Evolutionary conservation across 768 basidiomycete genomes (phyloP).

Genomic region (Boletus eberwhitei): DNA sequence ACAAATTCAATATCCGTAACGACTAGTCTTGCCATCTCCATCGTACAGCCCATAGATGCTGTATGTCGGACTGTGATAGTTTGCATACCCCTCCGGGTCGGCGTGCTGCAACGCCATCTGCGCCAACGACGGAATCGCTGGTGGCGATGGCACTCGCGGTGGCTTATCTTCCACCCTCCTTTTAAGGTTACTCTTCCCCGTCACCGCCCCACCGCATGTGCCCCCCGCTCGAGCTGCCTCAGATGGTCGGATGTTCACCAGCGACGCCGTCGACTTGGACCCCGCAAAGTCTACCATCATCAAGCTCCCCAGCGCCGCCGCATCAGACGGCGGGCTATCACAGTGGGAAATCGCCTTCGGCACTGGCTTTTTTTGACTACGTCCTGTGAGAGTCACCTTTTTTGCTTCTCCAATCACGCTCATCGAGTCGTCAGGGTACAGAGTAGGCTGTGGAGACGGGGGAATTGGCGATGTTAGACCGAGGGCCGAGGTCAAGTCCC

Average conservation of each 20-base stretch:
- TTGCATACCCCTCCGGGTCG: slow-evolving; percentile 58
- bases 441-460: slow-evolving; percentile 57
- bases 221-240: slow-evolving; percentile 25
- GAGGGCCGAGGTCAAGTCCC: slow-evolving; percentile 39
- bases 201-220: background rate
- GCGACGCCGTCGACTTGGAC: slow-evolving; percentile 34
- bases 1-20: slow-evolving; percentile 25
- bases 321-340: slow-evolving; percentile 34
- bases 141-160: slow-evolving; percentile 78
- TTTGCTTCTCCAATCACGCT: slow-evolving; percentile 48
- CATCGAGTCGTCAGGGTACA: slow-evolving; percentile 73
- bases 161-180: slow-evolving; percentile 54
- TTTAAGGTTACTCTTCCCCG: slow-evolving; percentile 26
- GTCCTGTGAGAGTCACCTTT: slow-evolving; percentile 23
- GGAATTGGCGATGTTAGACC: slow-evolving; percentile 35
- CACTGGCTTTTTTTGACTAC: slow-evolving; percentile 34
- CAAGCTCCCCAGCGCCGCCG: slow-evolving; percentile 52
- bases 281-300: slow-evolving; percentile 59
- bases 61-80: slow-evolving; percentile 78
- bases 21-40: slow-evolving; percentile 51
- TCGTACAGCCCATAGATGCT: slow-evolving; percentile 78
- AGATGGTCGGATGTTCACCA: slow-evolving; percentile 30
- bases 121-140: slow-evolving; percentile 65
- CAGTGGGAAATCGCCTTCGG: slow-evolving; percentile 19
- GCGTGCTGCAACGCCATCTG: slow-evolving; percentile 70